phyloP scores from a whole-genome alignment of 768 basidiomycete genomes.

The Tephrocybe sp. region DNA sequence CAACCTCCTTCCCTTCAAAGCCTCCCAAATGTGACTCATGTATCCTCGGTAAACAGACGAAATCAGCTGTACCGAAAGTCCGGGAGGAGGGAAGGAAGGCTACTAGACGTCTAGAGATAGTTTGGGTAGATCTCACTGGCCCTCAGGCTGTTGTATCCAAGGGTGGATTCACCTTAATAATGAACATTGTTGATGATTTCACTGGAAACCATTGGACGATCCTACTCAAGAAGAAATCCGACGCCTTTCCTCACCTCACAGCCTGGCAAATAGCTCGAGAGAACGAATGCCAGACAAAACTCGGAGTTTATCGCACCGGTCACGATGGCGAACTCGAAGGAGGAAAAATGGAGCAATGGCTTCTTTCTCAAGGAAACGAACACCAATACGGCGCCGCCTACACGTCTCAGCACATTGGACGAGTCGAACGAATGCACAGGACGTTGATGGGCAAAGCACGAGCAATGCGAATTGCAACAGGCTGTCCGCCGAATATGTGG shows the following conservation, averaged over 20 bases:
- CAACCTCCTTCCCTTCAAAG: background rate
- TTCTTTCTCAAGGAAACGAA: constrained; percentile 7
- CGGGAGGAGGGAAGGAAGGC: background rate
- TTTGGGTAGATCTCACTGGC: constrained; percentile 8
- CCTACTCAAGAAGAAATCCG: background rate
- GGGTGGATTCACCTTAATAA: background rate
- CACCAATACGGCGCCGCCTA: constrained; percentile 22
- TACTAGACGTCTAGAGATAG: background rate
- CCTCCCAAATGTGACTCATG: constrained; percentile 3
- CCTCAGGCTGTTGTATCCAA: background rate
- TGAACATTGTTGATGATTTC: background rate
- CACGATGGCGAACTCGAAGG: constrained; percentile 25
- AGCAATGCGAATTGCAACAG: constrained; percentile 22
- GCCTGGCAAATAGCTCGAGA: constrained; percentile 4
- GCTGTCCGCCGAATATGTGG: constrained; percentile 24
- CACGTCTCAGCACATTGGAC: constrained; percentile 33
- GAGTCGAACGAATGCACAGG: constrained; percentile 30
- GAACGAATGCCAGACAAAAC: background rate
- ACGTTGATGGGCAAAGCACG: constrained; percentile 25
- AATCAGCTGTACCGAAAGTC: constrained; percentile 1
- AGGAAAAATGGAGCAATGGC: constrained; percentile 12
- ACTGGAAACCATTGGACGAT: background rate
- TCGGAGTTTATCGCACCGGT: background rate
- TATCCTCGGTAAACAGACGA: constrained; percentile 11
- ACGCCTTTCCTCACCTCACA: background rate